These are phyloP conservation scores for Amborella trichopoda DNA, from an alignment of 164 flowering plant genomes.

Conservation along the genomic window DNA sequence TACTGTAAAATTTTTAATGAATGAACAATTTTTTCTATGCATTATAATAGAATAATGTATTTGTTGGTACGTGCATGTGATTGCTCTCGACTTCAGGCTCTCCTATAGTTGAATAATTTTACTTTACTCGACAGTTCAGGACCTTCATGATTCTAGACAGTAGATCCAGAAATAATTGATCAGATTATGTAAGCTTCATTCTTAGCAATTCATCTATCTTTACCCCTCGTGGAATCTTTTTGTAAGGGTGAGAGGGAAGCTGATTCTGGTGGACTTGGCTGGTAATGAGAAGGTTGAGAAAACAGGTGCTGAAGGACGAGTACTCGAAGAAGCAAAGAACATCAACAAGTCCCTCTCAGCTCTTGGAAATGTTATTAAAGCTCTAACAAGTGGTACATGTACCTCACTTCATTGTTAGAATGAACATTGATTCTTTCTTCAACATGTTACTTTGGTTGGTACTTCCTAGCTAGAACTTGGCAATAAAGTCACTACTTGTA, in stretches of 20 bases:
- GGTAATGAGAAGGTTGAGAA: conserved; percentile 91
- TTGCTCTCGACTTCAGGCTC: too few relatives aligned
- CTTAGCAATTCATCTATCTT: too few relatives aligned
- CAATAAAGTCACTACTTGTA: too few relatives aligned
- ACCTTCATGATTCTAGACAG: too few relatives aligned
- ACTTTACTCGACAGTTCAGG: too few relatives aligned
- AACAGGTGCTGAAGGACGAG: conserved; percentile 86
- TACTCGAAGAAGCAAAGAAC: conserved; percentile 89
- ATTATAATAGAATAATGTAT: too few relatives aligned
- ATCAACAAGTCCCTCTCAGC: conserved; percentile 84
- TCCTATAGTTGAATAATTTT: too few relatives aligned
- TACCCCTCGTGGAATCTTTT: too few relatives aligned
- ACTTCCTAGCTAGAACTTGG: too few relatives aligned
- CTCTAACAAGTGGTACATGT: conserved; percentile 44
- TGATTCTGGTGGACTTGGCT: conserved; percentile 80
- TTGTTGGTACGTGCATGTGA: too few relatives aligned
- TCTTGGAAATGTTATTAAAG: conserved; percentile 77
- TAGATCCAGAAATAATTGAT: neutral
- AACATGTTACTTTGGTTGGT: neutral
- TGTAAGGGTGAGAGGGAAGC: conserved; percentile 63
- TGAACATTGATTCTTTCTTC: neutral
- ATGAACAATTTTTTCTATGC: too few relatives aligned
- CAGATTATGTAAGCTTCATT: neutral
- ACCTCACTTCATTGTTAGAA: neutral
- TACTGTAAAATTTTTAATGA: too few relatives aligned